Percentiles rank a stretch among this genome's conserved stretches.
phyloP scores from a whole-genome alignment of 2,329 filamentous ascomycete species.

The Colletotrichum theobromicola region DNA sequence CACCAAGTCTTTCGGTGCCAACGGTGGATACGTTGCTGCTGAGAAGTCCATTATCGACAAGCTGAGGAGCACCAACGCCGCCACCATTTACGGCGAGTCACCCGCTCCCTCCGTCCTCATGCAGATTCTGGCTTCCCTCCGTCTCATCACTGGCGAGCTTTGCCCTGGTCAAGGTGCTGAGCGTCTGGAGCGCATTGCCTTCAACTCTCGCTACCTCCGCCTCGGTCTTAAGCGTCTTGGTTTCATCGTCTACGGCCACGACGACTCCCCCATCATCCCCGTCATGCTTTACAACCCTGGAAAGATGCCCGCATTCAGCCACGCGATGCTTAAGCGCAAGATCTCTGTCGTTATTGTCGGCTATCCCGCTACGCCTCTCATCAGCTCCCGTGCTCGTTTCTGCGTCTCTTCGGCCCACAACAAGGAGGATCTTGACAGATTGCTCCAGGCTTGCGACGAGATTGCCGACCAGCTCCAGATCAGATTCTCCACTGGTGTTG shows the following conservation, averaged over 20 bases:
- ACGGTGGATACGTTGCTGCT: constrained; percentile 92
- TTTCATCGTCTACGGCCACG: constrained; percentile 95
- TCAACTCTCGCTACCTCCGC: constrained; percentile 98
- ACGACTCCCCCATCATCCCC: constrained; percentile 97
- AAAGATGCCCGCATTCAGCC: constrained; percentile 97
- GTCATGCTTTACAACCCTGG: constrained; percentile 96
- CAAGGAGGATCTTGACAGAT: constrained; percentile 94
- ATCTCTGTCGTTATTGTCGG: constrained; percentile 97
- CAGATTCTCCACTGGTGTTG: constrained; percentile 96
- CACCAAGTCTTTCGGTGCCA: constrained; percentile 98
- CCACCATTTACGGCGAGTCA: constrained; percentile 85
- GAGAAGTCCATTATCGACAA: constrained; percentile 93
- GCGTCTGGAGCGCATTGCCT: constrained; percentile 91
- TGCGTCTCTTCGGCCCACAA: constrained; percentile 96
- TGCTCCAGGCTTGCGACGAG: constrained; percentile 89
- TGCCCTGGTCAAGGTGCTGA: constrained; percentile 93
- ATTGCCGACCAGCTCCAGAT: constrained; percentile 90
- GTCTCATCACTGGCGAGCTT: constrained; percentile 88
- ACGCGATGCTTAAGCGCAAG: constrained; percentile 97
- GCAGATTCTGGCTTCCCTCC: constrained; percentile 87
- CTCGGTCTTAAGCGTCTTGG: constrained; percentile 96
- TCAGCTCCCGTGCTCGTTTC: constrained; percentile 93
- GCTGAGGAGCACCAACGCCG: constrained; percentile 83
- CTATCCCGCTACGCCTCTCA: constrained; percentile 94
- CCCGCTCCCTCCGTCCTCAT: constrained; percentile 87